These are phyloP conservation scores for Aspergillus calidoustus DNA, from an alignment of 2,329 filamentous ascomycete genomes.

Conservation along the genomic window DNA sequence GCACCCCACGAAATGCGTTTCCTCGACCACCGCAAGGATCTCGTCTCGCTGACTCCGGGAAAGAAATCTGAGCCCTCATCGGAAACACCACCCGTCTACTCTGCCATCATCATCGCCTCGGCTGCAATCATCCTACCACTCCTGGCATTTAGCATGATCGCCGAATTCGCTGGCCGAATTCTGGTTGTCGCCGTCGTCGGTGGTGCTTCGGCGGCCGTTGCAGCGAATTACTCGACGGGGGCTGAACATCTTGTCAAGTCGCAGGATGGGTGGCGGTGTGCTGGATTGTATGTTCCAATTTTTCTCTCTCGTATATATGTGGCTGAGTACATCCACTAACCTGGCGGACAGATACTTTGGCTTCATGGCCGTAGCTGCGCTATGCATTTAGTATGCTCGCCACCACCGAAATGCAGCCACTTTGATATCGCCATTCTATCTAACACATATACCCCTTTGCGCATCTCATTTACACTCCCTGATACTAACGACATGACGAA, in stretches of 20 bases:
- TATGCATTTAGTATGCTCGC: constrained; percentile 34
- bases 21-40: constrained; percentile 55
- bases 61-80: constrained; percentile 22
- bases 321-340: background rate
- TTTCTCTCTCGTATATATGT: background rate
- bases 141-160: constrained; percentile 62
- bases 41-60: constrained; percentile 40
- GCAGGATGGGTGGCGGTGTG: constrained; percentile 46
- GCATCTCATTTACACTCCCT: background rate
- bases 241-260: constrained; percentile 42
- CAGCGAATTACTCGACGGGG: constrained; percentile 41
- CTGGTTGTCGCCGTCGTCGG: constrained; percentile 61
- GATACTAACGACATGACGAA: constrained; percentile 1
- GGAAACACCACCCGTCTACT: constrained; percentile 34
- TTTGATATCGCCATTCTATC: background rate
- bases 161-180: constrained; percentile 61
- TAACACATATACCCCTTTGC: background rate
- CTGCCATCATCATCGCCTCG: constrained; percentile 53
- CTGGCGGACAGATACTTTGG: constrained; percentile 41
- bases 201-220: constrained; percentile 48
- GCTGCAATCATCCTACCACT: constrained; percentile 61
- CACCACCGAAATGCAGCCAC: background rate
- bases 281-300: constrained; percentile 37
- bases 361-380: constrained; percentile 44
- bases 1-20: constrained; percentile 58